A percentile compares a stretch with the other conserved stretches of the same genome.
Evolutionary conservation across 2,329 filamentous ascomycete genomes (phyloP).

Genomic region (Paraphoma chrysanthemicola): DNA sequence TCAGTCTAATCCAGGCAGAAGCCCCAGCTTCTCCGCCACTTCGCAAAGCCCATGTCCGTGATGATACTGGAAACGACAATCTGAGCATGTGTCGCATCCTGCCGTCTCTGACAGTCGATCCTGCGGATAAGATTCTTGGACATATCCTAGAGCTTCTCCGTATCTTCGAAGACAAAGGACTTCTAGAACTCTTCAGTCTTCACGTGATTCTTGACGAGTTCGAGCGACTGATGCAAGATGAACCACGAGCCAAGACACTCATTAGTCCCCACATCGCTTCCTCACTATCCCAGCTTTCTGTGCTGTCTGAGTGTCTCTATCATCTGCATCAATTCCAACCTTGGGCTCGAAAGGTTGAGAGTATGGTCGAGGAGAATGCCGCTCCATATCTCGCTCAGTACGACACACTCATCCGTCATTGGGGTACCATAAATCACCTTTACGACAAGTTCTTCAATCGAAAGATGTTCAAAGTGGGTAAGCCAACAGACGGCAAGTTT

Average conservation of each 20-base stretch:
- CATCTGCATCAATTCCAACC: slow-evolving; percentile 58
- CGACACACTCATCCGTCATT: not conserved
- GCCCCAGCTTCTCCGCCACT: not conserved
- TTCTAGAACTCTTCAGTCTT: not conserved
- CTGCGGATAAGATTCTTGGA: not conserved
- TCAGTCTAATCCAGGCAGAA: not conserved
- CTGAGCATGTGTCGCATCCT: not conserved
- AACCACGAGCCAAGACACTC: not conserved
- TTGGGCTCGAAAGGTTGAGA: slow-evolving; percentile 54
- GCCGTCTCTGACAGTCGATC: not conserved
- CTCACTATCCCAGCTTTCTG: slow-evolving; percentile 55
- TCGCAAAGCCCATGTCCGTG: not conserved
- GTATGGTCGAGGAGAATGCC: not conserved
- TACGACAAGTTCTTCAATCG: not conserved
- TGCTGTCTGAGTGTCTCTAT: slow-evolving; percentile 53
- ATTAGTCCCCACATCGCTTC: slow-evolving; percentile 32
- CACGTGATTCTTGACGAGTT: slow-evolving; percentile 3
- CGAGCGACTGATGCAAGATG: slow-evolving; percentile 1
- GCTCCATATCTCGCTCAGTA: not conserved
- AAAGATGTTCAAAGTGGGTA: not conserved
- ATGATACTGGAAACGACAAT: not conserved
- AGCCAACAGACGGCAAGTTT: slow-evolving; percentile 1
- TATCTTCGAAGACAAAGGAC: not conserved
- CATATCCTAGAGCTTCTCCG: too few relatives aligned
- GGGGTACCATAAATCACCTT: not conserved